Evolutionary conservation across 2,329 filamentous ascomycete species (phyloP).

Genomic region (Pseudogymnoascus sp.): DNA sequence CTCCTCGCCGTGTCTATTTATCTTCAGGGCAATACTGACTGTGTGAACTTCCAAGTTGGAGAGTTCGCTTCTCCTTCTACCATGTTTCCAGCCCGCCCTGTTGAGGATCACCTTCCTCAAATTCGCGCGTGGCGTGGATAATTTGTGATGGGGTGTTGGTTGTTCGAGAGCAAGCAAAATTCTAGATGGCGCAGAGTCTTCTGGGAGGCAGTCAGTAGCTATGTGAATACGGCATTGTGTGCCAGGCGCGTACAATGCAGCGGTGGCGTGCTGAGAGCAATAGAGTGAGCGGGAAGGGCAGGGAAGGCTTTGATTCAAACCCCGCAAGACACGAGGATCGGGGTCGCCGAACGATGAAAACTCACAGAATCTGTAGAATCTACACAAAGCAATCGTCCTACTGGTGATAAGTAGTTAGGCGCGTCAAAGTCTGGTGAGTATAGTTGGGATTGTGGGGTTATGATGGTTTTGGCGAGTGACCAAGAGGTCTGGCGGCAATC

Average conservation of each 20-base stretch:
- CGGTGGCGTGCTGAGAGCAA: slow-evolving; percentile 3
- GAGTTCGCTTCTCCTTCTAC: slow-evolving; percentile 90
- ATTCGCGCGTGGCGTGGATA: slow-evolving; percentile 5
- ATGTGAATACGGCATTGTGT: background rate
- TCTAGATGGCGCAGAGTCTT: slow-evolving; percentile 5
- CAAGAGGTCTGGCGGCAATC: slow-evolving; percentile 11
- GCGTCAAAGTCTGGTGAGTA: slow-evolving; percentile 9
- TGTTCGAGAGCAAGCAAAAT: background rate
- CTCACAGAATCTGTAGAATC: slow-evolving; percentile 8
- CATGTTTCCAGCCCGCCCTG: slow-evolving; percentile 51
- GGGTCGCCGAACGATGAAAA: background rate
- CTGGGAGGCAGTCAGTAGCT: background rate
- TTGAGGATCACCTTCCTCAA: slow-evolving; percentile 23
- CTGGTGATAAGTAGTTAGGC: slow-evolving; percentile 5
- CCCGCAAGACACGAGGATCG: background rate
- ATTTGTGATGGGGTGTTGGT: background rate
- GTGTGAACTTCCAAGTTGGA: slow-evolving; percentile 99
- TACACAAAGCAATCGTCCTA: slow-evolving; percentile 3
- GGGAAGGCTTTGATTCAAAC: slow-evolving; percentile 3
- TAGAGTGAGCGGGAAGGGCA: background rate
- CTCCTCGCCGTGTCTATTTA: background rate
- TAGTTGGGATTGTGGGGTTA: slow-evolving; percentile 17
- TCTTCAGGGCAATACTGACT: slow-evolving; percentile 38
- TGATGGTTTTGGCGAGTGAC: slow-evolving; percentile 15
- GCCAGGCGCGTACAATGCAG: slow-evolving; percentile 1